Conservation (phyloP, 352 stramenopile genomes). For the Globisporangium nagaii region DNA sequence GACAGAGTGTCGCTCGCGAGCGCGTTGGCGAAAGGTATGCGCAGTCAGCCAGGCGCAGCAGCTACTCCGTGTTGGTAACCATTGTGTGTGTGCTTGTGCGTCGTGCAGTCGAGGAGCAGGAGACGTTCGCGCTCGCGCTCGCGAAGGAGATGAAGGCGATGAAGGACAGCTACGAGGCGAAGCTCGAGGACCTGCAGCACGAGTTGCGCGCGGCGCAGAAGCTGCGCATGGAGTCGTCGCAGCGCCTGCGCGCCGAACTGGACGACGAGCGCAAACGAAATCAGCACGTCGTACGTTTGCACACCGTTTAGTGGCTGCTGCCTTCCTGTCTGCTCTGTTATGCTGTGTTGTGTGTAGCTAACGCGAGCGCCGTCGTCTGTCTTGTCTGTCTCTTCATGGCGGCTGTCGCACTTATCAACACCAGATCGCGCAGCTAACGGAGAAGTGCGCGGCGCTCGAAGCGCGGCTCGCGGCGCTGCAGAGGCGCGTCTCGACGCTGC, state of each 20-base stretch:
- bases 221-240: constrained; percentile 32
- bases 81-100: constrained; percentile 12
- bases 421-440: constrained; percentile 35
- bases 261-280: constrained; percentile 41
- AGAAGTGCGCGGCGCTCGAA: constrained; percentile 37
- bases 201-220: constrained; percentile 44
- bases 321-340: background rate
- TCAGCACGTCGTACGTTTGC: constrained; percentile 28
- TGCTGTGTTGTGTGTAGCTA: background rate
- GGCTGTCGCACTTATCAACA: background rate
- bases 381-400: background rate
- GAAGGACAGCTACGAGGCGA: constrained; percentile 57
- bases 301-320: background rate
- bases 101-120: constrained; percentile 47
- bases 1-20: background rate
- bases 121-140: constrained; percentile 68
- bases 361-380: background rate
- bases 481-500: constrained; percentile 7
- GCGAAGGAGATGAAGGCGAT: constrained; percentile 63
- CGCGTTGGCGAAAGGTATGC: constrained; percentile 14
- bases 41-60: background rate
- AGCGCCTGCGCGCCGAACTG: constrained; percentile 43
- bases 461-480: constrained; percentile 27
- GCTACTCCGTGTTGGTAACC: background rate
- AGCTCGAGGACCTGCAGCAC: constrained; percentile 58